Conservation (phyloP, 768 basidiomycete genomes). For the Cystobasidium onofrii region DNA sequence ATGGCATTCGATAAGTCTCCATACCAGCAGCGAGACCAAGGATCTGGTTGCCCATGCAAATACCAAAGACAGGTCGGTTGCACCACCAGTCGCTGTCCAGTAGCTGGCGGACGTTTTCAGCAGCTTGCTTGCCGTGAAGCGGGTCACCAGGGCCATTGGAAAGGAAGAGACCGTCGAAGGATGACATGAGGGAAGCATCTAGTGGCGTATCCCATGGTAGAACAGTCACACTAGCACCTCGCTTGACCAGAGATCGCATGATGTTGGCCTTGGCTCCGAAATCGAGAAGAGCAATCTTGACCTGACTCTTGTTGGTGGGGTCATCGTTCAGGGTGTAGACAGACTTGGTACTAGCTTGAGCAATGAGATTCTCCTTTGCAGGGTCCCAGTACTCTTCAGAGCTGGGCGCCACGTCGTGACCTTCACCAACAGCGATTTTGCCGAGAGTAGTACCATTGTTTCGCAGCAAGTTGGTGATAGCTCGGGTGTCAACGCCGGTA, state of each 20-base stretch:
- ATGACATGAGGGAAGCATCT: conserved; percentile 51
- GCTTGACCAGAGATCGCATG: conserved; percentile 77
- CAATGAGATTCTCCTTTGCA: conserved; percentile 80
- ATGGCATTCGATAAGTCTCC: conserved; percentile 96
- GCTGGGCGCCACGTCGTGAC: conserved; percentile 56
- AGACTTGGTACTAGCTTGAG: conserved; percentile 75
- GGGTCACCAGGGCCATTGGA: conserved; percentile 97
- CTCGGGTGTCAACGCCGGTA: conserved; percentile 94
- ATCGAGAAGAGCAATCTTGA: conserved; percentile 90
- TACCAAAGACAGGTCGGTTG: conserved; percentile 84
- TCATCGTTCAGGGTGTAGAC: conserved; percentile 76
- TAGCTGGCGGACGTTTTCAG: conserved; percentile 67
- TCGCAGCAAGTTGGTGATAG: conserved; percentile 83
- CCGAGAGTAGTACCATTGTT: conserved; percentile 97
- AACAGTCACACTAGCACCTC: conserved; percentile 86
- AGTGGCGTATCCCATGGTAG: conserved; percentile 88
- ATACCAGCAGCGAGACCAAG: conserved; percentile 95
- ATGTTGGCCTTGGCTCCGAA: conserved; percentile 99
- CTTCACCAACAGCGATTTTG: conserved; percentile 71
- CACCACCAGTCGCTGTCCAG: conserved; percentile 63
- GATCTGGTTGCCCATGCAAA: conserved; percentile 98
- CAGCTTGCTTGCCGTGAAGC: conserved; percentile 74
- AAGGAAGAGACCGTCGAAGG: conserved; percentile 85
- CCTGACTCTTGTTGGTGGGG: conserved; percentile 53
- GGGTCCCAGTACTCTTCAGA: conserved; percentile 79